Evolutionary conservation across 352 stramenopile species (phyloP), one percentile per base, ranked within the genome.

Genomic region (Globisporangium heterothallicum): DNA sequence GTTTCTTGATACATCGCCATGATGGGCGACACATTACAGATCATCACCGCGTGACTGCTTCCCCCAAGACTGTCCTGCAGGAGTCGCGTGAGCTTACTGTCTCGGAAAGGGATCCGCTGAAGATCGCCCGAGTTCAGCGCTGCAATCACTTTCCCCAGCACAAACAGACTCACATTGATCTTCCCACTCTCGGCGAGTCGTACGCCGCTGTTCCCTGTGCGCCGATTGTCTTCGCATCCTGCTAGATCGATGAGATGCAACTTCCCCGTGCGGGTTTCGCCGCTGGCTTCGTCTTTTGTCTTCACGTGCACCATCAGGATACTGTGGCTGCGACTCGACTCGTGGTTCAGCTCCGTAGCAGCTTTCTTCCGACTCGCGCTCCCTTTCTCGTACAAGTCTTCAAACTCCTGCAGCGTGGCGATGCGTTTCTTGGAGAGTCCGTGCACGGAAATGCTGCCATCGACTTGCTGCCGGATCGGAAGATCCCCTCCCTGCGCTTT

Each of bases 91-190:
- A 92, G 64, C 50, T 84, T 90, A 38, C 72, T 84, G 42, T 92
- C 77, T 18, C 74, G 68, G 41, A 86, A 88, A 27, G 84, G 79
- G 26, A 96, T 85, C 14, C 49, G 62, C 58, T 85, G 83, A 19
- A 78, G 74, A 8, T 84, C 66, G n/a, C 70, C 64, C 2, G 62
- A 63, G 36, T 72, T 86, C 21, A 95, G 67, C 8, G 85, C 83
- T 21, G 67, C 69, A 35, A 95, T 84, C 0, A 91, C 76, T 49
- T 92, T 86, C 34, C 82, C 86, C 7, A 94, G 66, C 29, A 83
- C 82, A 7, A 70, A 88, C 2, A 95, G 56, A 21, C 64, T 84
- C 53, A 74, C 88, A 61, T 92, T 95, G 58, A 89, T 96, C 60
- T 71, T 76, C 22, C 53, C 62, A 21, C 62, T 67, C 40, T 70